Conservation (phyloP, 345 rosid species). For the Sonneratia caseolaris region DNA sequence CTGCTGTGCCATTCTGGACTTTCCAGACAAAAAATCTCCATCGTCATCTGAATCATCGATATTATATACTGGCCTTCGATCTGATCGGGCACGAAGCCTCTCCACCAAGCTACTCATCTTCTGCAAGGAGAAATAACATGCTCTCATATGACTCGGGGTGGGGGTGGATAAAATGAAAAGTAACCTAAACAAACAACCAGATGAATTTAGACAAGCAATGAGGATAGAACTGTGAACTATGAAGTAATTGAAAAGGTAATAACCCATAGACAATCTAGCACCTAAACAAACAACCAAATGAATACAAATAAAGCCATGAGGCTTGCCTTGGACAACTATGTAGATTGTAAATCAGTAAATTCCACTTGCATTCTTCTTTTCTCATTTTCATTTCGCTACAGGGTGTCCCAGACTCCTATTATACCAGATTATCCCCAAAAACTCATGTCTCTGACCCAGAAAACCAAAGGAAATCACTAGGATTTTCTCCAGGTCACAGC, state of each 20-base stretch:
- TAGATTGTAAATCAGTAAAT: not conserved
- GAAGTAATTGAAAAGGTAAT: not conserved
- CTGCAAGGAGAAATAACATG: constrained; percentile 29
- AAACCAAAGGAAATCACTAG: not conserved
- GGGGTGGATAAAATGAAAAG: not conserved
- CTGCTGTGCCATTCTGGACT: constrained; percentile 31
- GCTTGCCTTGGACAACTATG: no score
- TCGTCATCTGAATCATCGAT: constrained; percentile 94
- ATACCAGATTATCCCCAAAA: not conserved
- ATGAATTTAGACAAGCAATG: not conserved
- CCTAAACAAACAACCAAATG: not conserved
- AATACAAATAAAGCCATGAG: no score
- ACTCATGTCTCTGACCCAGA: not conserved
- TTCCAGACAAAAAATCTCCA: constrained; percentile 42
- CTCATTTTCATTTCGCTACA: not conserved
- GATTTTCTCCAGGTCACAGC: not conserved
- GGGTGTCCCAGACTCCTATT: not conserved
- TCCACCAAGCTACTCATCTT: constrained; percentile 97
- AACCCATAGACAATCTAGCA: not conserved
- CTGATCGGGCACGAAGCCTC: constrained; percentile 84
- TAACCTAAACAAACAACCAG: not conserved
- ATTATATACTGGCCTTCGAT: constrained; percentile 74
- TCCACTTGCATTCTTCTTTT: not conserved
- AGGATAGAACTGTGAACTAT: not conserved
- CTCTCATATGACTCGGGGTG: not conserved